Evolutionary conservation across 1,284 basidiomycete genomes (phyloP).

Genomic region (Tetrapyrgos nigripes): DNA sequence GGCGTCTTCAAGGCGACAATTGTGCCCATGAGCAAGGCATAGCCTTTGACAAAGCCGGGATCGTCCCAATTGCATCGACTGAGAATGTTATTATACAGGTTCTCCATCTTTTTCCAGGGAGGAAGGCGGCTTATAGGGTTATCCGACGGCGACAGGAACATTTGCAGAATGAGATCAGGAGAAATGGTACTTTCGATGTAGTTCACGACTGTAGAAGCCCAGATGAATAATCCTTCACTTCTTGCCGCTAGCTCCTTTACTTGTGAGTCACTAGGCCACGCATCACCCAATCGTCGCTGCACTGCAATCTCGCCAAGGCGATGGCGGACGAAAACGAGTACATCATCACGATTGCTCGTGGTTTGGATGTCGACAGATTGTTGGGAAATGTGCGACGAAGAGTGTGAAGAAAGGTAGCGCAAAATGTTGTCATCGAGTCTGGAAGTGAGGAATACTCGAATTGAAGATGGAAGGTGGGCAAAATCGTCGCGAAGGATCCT

Average conservation of each 20-base stretch:
- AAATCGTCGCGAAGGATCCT: conserved; percentile 17
- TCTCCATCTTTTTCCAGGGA: conserved; percentile 24
- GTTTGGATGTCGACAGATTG: conserved; percentile 14
- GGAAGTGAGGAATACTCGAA: conserved; percentile 26
- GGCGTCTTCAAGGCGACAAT: conserved; percentile 25
- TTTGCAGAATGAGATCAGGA: conserved; percentile 21
- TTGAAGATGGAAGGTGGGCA: conserved; percentile 15
- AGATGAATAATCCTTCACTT: conserved; percentile 29
- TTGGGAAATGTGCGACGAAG: neutral
- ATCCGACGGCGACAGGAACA: conserved; percentile 6
- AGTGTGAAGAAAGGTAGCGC: neutral
- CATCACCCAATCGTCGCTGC: neutral
- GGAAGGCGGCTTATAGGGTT: neutral
- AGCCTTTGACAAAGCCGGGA: conserved; percentile 24
- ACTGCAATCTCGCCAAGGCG: conserved; percentile 15
- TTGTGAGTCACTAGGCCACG: conserved; percentile 18
- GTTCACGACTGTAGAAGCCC: conserved; percentile 25
- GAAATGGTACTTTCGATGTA: conserved; percentile 16
- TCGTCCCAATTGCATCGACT: conserved; percentile 27
- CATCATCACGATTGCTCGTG: conserved; percentile 17
- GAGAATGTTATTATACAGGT: conserved; percentile 27
- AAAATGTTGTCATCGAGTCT: conserved; percentile 8
- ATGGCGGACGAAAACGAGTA: conserved; percentile 15
- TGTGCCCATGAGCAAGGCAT: conserved; percentile 24
- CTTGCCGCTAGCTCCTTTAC: neutral